Evolutionary conservation across 768 basidiomycete species (phyloP), one percentile per base, ranked within the genome.

Genomic region (Rhodotorula toruloides): DNA sequence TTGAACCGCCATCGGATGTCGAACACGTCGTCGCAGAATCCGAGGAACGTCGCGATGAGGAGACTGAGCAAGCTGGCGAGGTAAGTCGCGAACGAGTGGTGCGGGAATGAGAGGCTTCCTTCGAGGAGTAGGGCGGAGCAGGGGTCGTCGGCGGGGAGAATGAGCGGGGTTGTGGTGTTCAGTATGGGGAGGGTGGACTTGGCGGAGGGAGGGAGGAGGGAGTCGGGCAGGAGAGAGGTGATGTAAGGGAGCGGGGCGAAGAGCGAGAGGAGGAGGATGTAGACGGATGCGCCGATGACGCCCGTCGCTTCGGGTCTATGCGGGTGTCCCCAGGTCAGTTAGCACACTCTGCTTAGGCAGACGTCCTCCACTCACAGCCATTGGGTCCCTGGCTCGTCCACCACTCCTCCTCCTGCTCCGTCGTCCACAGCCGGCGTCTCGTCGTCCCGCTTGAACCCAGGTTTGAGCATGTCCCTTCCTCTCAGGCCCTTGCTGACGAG

Each of bases 1-100:
- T 99, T 99, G 79, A 98, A 91, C 63, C 96, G 80, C 96, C 96
- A 99, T 25, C 96, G 86, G 71, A 99, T 97, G 76, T 99, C 96
- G 72, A 98, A 99, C 8, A 98, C 84, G 77, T 99, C 96, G 74
- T 99, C 96, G 50, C 97, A 81, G 76, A 99, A 94, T 39, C 96
- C 96, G 13, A 99, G 84, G 66, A 98, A 82, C 0, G 92, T 93
- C 0, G 96, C 93, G 48, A 90, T 90, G 40, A 98, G 79, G 43
- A 99, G 81, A 0, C 90, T 92, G n/a, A 99, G 82, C 12, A 99
- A 75, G 14, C 91, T 90, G 0, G 96, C 93, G 50, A 99, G 82
- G 78, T 96, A 99, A 11, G 93, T 85, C 2, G 94, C 85, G 64
- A 98, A 82, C 89, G 97, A 68, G 27, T 78, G 74, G 54, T 80